Conservation (phyloP, 345 rosid genomes). For the Eucalyptus cloeziana region DNA sequence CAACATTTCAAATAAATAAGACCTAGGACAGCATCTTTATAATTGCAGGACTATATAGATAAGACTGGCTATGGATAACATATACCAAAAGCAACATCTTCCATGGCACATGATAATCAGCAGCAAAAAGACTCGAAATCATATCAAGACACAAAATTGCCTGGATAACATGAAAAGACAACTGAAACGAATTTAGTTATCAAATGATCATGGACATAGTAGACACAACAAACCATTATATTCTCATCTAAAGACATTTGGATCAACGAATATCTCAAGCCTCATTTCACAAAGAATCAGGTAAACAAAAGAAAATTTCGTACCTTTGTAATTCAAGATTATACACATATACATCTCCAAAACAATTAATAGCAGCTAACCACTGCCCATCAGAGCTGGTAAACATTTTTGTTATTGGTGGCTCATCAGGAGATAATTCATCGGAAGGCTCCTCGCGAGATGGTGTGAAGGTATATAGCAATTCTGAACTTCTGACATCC, state of each 20-base stretch:
- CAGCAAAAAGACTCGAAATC: background rate
- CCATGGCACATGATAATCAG: background rate
- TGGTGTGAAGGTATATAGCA: constrained; percentile 54
- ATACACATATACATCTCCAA: constrained; percentile 78
- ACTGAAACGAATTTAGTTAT: background rate
- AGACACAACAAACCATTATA: background rate
- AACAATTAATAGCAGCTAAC: constrained; percentile 90
- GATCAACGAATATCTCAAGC: background rate
- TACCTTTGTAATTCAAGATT: constrained; percentile 82
- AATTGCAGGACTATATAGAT: background rate
- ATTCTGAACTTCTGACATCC: constrained; percentile 46
- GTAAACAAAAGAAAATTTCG: background rate
- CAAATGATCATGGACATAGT: background rate
- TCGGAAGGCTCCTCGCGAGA: constrained; percentile 32
- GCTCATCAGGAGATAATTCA: constrained; percentile 42
- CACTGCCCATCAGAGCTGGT: constrained; percentile 87
- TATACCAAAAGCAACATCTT: background rate
- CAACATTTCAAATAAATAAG: background rate
- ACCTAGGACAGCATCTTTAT: background rate
- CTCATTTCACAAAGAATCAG: background rate
- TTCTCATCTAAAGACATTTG: background rate
- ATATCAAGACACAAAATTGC: background rate
- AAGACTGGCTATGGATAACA: background rate
- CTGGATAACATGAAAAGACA: background rate
- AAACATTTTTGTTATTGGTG: constrained; percentile 83